phyloP scores from a whole-genome alignment of 176 grass and related monocot genomes.

The Aegilops umbellulata region DNA sequence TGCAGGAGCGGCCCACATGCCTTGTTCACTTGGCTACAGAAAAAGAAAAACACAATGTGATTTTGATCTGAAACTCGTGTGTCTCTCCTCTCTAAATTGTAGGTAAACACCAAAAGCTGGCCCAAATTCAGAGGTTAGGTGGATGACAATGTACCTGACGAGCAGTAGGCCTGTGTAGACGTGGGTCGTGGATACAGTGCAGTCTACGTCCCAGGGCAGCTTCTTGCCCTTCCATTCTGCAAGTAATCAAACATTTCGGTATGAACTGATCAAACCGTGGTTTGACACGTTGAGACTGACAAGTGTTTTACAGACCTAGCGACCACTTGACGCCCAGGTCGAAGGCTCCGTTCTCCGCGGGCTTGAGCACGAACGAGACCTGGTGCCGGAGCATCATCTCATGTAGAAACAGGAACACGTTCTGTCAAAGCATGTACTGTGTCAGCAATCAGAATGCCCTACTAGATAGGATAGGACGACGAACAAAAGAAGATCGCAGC shows the following conservation, averaged over 20 bases:
- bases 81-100: not conserved
- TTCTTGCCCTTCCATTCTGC: conserved; percentile 54
- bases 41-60: not conserved
- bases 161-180: conserved; percentile 54
- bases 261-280: not conserved
- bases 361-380: conserved; percentile 60
- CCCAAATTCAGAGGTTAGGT: not conserved
- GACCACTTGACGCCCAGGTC: conserved; percentile 62
- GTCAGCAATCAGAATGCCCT: conserved; percentile 5
- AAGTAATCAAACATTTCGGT: not conserved
- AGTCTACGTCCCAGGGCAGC: conserved; percentile 60
- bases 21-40: conserved; percentile 46
- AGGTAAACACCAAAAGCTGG: not conserved
- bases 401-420: conserved; percentile 37
- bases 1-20: conserved; percentile 29
- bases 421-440: conserved; percentile 25
- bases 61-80: not conserved
- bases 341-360: conserved; percentile 43
- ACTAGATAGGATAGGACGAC: too few relatives aligned
- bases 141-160: conserved; percentile 31
- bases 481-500: not conserved
- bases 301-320: conserved; percentile 33
- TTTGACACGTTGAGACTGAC: not conserved
- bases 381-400: conserved; percentile 47
- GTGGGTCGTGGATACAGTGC: conserved; percentile 46